Evolutionary conservation across 2,329 filamentous ascomycete genomes (phyloP).

Genomic region (Eutypella sp.): DNA sequence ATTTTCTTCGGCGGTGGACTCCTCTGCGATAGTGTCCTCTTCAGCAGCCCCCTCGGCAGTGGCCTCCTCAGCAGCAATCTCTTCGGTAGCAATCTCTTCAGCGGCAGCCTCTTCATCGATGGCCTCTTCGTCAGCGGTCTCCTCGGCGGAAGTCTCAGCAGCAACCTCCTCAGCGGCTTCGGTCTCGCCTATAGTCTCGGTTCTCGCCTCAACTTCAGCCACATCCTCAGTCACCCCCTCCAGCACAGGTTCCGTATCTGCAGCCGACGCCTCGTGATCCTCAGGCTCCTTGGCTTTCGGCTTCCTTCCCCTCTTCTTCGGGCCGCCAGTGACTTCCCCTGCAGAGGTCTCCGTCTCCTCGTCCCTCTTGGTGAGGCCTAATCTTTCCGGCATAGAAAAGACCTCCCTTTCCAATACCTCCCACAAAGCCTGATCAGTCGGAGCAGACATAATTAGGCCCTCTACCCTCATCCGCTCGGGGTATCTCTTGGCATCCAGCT

Average conservation of each 20-base stretch:
- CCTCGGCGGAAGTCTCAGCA: neutral
- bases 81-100: too few relatives aligned
- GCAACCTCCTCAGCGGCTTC: neutral
- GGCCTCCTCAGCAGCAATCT: neutral
- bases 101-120: too few relatives aligned
- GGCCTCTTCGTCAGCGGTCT: slow-evolving; percentile 3
- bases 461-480: slow-evolving; percentile 50
- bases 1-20: neutral
- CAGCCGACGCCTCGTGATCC: slow-evolving; percentile 1
- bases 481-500: slow-evolving; percentile 35
- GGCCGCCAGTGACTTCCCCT: slow-evolving; percentile 3
- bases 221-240: neutral
- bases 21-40: neutral
- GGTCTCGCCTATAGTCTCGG: neutral
- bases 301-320: slow-evolving; percentile 9
- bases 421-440: slow-evolving; percentile 63
- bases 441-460: slow-evolving; percentile 46
- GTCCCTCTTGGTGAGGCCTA: slow-evolving; percentile 42
- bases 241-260: neutral
- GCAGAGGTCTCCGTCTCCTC: slow-evolving; percentile 2
- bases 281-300: neutral
- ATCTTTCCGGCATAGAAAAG: slow-evolving; percentile 52
- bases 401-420: slow-evolving; percentile 61
- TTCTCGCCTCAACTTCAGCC: neutral
- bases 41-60: too few relatives aligned